These are phyloP conservation scores for Paraurostyla sp. DNA, from an alignment of 73 alveolate genomes.

Conservation along the genomic window DNA sequence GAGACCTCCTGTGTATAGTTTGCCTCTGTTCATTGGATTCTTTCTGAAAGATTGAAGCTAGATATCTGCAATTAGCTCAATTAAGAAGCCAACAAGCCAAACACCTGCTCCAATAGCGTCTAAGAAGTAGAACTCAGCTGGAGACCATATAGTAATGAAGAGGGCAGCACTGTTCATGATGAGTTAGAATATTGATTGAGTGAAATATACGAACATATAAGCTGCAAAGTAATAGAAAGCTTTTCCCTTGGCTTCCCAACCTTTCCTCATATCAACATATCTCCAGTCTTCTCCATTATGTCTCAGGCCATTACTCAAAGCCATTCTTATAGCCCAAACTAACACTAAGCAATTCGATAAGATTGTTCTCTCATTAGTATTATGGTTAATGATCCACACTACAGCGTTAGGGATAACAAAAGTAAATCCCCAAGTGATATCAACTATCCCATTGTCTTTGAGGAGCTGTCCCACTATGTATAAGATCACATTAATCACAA, in stretches of 20 bases:
- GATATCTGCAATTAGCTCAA: constrained; percentile 81
- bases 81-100: constrained; percentile 56
- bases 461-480: constrained; percentile 35
- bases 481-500: constrained; percentile 28
- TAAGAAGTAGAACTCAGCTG: constrained; percentile 20
- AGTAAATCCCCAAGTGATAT: constrained; percentile 71
- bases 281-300: constrained; percentile 78
- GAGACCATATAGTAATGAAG: constrained; percentile 43
- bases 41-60: constrained; percentile 72
- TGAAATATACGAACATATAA: constrained; percentile 47
- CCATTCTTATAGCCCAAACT: constrained; percentile 72
- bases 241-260: constrained; percentile 67
- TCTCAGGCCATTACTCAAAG: constrained; percentile 18
- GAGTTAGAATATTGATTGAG: constrained; percentile 54
- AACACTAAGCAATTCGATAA: constrained; percentile 26
- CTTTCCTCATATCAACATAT: constrained; percentile 65
- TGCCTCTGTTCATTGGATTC: constrained; percentile 68
- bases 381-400: background rate
- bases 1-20: constrained; percentile 87
- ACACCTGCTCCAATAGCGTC: constrained; percentile 63
- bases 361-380: constrained; percentile 55
- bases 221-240: constrained; percentile 16
- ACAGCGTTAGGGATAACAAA: constrained; percentile 45
- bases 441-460: constrained; percentile 67
- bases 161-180: constrained; percentile 59